Evolutionary conservation across 495 filamentous ascomycete genomes (phyloP).

Genomic region (Penicillium paxilli): DNA sequence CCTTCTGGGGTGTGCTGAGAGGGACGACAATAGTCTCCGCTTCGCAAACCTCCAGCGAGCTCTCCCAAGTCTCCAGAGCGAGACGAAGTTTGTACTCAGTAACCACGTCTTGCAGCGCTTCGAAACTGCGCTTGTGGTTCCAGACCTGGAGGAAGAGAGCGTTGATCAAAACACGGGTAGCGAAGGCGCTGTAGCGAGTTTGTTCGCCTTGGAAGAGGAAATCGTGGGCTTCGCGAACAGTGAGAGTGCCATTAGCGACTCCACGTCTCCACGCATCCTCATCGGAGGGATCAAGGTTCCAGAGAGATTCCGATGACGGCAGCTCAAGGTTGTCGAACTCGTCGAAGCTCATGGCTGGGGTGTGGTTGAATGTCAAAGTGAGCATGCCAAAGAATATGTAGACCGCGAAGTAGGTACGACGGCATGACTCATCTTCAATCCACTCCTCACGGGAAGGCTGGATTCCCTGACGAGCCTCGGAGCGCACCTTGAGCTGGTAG

Average conservation of each 20-base stretch:
- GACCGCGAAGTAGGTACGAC: constrained; percentile 97
- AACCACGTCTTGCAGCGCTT: constrained; percentile 93
- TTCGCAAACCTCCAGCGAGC: constrained; percentile 90
- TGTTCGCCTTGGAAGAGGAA: constrained; percentile 91
- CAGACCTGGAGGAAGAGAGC: constrained; percentile 97
- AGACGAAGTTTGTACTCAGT: constrained; percentile 97
- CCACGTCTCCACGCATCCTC: constrained; percentile 82
- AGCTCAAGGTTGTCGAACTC: constrained; percentile 93
- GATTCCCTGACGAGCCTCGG: constrained; percentile 79
- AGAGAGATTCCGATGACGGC: constrained; percentile 90
- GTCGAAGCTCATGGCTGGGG: constrained; percentile 94
- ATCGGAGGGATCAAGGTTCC: constrained; percentile 82
- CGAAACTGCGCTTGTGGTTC: constrained; percentile 97
- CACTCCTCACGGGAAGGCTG: constrained; percentile 83
- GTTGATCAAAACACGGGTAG: constrained; percentile 98
- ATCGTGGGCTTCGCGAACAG: constrained; percentile 91
- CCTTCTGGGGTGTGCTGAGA: constrained; percentile 91
- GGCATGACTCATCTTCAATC: constrained; percentile 95
- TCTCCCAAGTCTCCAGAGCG: constrained; percentile 97
- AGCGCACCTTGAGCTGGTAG: constrained; percentile 91
- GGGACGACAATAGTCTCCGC: constrained; percentile 88
- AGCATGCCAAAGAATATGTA: constrained; percentile 98
- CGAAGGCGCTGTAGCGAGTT: constrained; percentile 93
- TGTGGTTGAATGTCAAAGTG: constrained; percentile 96
- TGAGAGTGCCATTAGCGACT: constrained; percentile 66